A percentile compares a stretch with the other conserved stretches of the same genome.
These are phyloP conservation scores for Apiospora saccharicola DNA, from an alignment of 2,329 filamentous ascomycete species.

Conservation along the genomic window DNA sequence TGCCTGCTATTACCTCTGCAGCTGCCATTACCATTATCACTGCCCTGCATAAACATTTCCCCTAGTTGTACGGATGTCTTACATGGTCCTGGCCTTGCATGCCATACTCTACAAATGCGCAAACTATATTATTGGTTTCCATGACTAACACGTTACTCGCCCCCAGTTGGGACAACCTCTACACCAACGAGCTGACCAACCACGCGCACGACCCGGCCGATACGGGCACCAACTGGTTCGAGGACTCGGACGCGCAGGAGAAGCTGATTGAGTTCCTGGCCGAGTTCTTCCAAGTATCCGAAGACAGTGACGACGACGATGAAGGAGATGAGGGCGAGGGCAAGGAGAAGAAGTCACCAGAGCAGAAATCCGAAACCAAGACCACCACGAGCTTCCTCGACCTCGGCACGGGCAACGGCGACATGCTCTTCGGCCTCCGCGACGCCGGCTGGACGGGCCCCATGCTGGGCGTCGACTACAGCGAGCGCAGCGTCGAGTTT, in stretches of 20 bases:
- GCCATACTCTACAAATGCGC: neutral
- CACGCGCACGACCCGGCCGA: constrained; percentile 76
- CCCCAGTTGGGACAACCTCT: constrained; percentile 77
- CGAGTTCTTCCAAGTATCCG: constrained; percentile 33
- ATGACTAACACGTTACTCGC: constrained; percentile 16
- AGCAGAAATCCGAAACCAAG: neutral
- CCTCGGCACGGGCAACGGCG: constrained; percentile 93
- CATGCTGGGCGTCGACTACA: constrained; percentile 92
- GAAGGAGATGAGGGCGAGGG: neutral
- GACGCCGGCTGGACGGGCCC: constrained; percentile 69
- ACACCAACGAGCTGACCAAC: constrained; percentile 75
- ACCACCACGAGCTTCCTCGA: constrained; percentile 71
- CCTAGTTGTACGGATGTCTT: neutral
- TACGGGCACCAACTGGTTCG: constrained; percentile 95
- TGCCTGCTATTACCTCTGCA: neutral
- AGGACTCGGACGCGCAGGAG: constrained; percentile 86
- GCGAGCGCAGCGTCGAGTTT: constrained; percentile 74
- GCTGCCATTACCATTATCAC: too few relatives aligned
- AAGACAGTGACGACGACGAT: constrained; percentile 30
- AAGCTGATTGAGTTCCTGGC: constrained; percentile 78
- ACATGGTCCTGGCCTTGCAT: neutral
- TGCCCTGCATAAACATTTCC: neutral
- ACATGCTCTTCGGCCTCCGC: constrained; percentile 82
- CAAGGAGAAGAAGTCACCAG: neutral
- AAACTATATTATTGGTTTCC: neutral